A percentile compares a stretch with the other conserved stretches of the same genome.
These are phyloP conservation scores for Anthoceros angustus DNA, from an alignment of 225 moss, liverwort and hornwort species.

Conservation along the genomic window DNA sequence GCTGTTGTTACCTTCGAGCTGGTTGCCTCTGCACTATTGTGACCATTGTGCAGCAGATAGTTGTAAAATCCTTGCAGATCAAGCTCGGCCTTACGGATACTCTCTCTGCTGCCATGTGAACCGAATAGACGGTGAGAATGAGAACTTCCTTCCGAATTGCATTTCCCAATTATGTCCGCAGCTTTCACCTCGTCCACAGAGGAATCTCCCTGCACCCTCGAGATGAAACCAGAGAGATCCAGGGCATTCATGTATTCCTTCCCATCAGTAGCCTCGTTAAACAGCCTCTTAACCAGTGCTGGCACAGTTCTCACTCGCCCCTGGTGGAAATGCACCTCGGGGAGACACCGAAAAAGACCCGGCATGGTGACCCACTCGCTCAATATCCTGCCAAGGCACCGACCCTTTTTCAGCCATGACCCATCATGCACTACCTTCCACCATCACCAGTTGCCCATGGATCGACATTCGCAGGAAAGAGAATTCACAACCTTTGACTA, in stretches of 20 bases:
- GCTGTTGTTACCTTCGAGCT: conserved; percentile 4
- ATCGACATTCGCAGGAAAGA: no score
- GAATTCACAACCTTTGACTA: no score
- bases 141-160: not conserved
- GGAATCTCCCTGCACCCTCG: not conserved
- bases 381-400: not conserved
- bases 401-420: not conserved
- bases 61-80: conserved; percentile 20
- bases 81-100: not conserved
- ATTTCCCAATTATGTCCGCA: conserved; percentile 3
- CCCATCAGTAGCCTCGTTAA: not conserved
- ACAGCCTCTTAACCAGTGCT: not conserved
- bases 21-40: conserved; percentile 14
- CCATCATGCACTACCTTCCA: not conserved
- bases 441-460: no score
- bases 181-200: not conserved
- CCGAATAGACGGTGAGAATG: conserved; percentile 1
- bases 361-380: not conserved
- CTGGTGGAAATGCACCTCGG: not conserved
- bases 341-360: not conserved
- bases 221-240: conserved; percentile 2
- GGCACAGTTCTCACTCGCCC: not conserved
- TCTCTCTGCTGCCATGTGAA: not conserved
- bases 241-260: not conserved
- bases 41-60: conserved; percentile 11